Conservation (phyloP, 2,329 filamentous ascomycete genomes). For the Dothiorella sarmentorum region DNA sequence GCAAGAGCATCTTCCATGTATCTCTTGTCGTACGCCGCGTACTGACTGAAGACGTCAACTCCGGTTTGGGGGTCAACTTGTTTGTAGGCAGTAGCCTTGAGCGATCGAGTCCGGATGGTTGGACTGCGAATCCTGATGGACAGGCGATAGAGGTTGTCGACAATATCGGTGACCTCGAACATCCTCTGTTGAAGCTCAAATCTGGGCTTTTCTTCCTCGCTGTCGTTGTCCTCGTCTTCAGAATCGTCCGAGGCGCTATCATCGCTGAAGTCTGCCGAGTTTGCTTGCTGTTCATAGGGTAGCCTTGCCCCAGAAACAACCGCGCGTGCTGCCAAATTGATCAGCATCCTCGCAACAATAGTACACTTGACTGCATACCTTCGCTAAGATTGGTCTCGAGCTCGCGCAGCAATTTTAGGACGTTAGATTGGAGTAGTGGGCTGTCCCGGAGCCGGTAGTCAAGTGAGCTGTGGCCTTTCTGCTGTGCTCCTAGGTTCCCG, state of each 20-base stretch:
- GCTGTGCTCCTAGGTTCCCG: conserved; percentile 35
- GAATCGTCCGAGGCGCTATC: conserved; percentile 24
- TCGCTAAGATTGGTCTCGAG: conserved; percentile 31
- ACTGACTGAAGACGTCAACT: conserved; percentile 32
- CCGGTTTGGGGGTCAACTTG: conserved; percentile 36
- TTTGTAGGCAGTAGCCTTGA: conserved; percentile 34
- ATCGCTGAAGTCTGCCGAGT: conserved; percentile 20
- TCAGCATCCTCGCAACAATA: not conserved
- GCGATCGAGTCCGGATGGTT: conserved; percentile 32
- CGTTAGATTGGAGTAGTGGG: conserved; percentile 32
- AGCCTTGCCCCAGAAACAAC: conserved; percentile 30
- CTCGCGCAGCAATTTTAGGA: conserved; percentile 33
- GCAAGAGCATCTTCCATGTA: conserved; percentile 31
- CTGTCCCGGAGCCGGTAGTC: conserved; percentile 38
- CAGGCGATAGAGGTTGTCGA: conserved; percentile 38
- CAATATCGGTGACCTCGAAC: conserved; percentile 34
- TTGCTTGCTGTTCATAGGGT: conserved; percentile 33
- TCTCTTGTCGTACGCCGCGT: conserved; percentile 30
- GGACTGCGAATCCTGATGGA: conserved; percentile 37
- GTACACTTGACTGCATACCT: conserved; percentile 6
- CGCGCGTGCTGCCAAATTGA: conserved; percentile 23
- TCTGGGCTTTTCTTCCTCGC: conserved; percentile 24
- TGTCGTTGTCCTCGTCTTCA: conserved; percentile 30
- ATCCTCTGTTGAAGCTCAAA: conserved; percentile 36
- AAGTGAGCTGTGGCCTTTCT: conserved; percentile 36